phyloP scores from a whole-genome alignment of 495 filamentous ascomycete species.

The Podospora didyma region DNA sequence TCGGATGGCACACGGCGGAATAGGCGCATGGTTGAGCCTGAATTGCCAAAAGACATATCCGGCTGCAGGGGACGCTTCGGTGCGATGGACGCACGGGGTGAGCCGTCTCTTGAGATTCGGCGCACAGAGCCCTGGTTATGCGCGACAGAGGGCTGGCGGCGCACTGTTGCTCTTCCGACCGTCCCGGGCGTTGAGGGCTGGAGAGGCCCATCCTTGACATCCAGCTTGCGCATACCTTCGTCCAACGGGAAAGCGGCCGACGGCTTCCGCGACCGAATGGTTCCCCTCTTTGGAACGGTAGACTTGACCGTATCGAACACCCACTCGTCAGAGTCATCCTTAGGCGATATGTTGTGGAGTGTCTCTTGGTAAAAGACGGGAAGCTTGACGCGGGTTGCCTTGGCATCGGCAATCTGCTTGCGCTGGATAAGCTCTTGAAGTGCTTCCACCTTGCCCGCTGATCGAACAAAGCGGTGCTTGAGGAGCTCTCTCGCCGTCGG shows the following conservation, averaged over 20 bases:
- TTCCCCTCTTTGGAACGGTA: slow-evolving; percentile 36
- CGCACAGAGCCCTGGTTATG: slow-evolving; percentile 22
- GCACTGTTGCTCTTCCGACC: slow-evolving; percentile 47
- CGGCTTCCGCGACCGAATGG: slow-evolving; percentile 49
- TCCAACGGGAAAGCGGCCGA: slow-evolving; percentile 49
- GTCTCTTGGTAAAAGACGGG: slow-evolving; percentile 90
- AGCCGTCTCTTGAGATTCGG: slow-evolving; percentile 34
- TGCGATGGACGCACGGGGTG: slow-evolving; percentile 47
- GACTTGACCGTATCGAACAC: slow-evolving; percentile 95
- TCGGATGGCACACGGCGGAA: slow-evolving; percentile 82
- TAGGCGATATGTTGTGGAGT: slow-evolving; percentile 66
- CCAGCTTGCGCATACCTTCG: slow-evolving; percentile 56
- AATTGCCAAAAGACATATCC: slow-evolving; percentile 87
- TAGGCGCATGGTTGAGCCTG: slow-evolving; percentile 79
- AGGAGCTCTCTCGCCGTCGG: slow-evolving; percentile 87
- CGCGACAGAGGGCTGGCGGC: slow-evolving; percentile 50
- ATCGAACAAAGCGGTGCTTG: slow-evolving; percentile 81
- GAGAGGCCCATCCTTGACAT: slow-evolving; percentile 53
- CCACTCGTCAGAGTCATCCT: slow-evolving; percentile 80
- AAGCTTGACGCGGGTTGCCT: slow-evolving; percentile 55
- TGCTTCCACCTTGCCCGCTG: slow-evolving; percentile 77
- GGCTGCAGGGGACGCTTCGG: slow-evolving; percentile 74
- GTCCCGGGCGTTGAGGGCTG: slow-evolving; percentile 50
- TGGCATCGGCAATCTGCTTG: slow-evolving; percentile 73
- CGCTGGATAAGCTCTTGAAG: slow-evolving; percentile 85